A percentile compares a stretch with the other conserved stretches of the same genome.
Evolutionary conservation across 2,329 filamentous ascomycete genomes (phyloP).

Genomic region (Alternaria triticimaculans): DNA sequence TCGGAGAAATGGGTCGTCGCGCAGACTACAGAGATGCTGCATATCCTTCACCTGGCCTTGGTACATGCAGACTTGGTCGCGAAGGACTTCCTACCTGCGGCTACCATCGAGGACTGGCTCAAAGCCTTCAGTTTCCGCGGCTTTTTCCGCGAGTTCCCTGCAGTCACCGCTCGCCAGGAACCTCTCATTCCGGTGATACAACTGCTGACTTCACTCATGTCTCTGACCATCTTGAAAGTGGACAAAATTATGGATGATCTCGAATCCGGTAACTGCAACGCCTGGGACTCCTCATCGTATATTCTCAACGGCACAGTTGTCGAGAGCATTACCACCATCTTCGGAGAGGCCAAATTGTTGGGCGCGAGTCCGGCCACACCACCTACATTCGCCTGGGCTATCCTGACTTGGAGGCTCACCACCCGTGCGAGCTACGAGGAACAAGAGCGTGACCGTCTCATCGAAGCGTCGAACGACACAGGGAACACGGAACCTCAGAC

Average conservation of each 20-base stretch:
- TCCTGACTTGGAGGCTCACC: slow-evolving; percentile 58
- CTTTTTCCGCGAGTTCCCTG: slow-evolving; percentile 72
- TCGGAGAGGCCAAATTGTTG: slow-evolving; percentile 63
- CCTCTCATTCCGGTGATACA: slow-evolving; percentile 69
- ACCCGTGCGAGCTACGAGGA: slow-evolving; percentile 30
- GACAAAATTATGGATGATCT: slow-evolving; percentile 63
- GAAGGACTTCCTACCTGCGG: slow-evolving; percentile 38
- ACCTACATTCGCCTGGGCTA: slow-evolving; percentile 80
- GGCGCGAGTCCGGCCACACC: slow-evolving; percentile 71
- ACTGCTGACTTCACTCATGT: slow-evolving; percentile 72
- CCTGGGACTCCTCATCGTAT: slow-evolving; percentile 61
- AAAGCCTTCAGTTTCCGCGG: slow-evolving; percentile 29
- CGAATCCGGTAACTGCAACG: slow-evolving; percentile 30
- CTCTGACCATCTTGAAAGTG: slow-evolving; percentile 74
- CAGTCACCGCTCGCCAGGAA: slow-evolving; percentile 45
- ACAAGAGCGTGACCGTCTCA: slow-evolving; percentile 35
- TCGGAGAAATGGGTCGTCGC: slow-evolving; percentile 69
- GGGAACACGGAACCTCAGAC: slow-evolving; percentile 17
- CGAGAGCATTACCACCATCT: slow-evolving; percentile 74
- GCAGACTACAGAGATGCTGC: slow-evolving; percentile 72
- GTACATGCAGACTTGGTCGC: slow-evolving; percentile 67
- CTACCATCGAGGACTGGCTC: slow-evolving; percentile 46
- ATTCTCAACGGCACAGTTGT: slow-evolving; percentile 73
- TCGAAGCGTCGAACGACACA: slow-evolving; percentile 28
- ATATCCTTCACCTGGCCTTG: slow-evolving; percentile 76